A percentile compares a stretch with the other conserved stretches of the same genome.
These are phyloP conservation scores for Salix dunnii DNA, from an alignment of 345 rosid species.

Conservation along the genomic window DNA sequence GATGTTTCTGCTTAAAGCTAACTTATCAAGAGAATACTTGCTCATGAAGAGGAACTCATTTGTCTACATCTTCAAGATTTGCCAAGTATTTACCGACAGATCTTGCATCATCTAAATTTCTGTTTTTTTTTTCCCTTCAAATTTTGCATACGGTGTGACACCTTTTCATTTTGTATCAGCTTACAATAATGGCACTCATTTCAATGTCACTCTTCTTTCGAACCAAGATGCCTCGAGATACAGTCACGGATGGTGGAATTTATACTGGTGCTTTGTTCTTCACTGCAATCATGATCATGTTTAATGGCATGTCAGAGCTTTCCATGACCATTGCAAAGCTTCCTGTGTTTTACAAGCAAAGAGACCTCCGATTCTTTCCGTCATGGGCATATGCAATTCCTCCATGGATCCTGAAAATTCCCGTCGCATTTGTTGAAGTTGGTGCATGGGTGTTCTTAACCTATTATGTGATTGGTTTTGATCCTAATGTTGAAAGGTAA, in stretches of 20 bases:
- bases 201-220: slow-evolving; percentile 34
- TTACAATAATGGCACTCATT: slow-evolving; percentile 30
- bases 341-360: slow-evolving; percentile 83
- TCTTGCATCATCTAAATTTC: not conserved
- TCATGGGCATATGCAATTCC: slow-evolving; percentile 81
- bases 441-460: slow-evolving; percentile 52
- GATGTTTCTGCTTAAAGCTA: slow-evolving; percentile 50
- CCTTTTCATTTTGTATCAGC: slow-evolving; percentile 11
- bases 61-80: slow-evolving; percentile 49
- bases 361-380: slow-evolving; percentile 75
- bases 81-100: slow-evolving; percentile 38
- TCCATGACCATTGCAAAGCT: slow-evolving; percentile 77
- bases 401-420: slow-evolving; percentile 75
- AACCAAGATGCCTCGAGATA: slow-evolving; percentile 31
- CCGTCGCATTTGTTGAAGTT: slow-evolving; percentile 62
- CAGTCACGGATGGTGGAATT: slow-evolving; percentile 44
- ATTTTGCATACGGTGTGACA: not conserved
- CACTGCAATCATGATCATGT: slow-evolving; percentile 44
- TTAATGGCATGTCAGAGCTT: slow-evolving; percentile 71
- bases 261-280: slow-evolving; percentile 68
- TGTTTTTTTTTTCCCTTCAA: not conserved
- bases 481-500: slow-evolving; percentile 70
- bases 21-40: slow-evolving; percentile 47
- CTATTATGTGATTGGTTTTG: slow-evolving; percentile 73
- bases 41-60: slow-evolving; percentile 63